Percentiles rank a stretch among this genome's conserved stretches.
Evolutionary conservation across 768 basidiomycete genomes (phyloP).

Genomic region (Suillus occidentalis): DNA sequence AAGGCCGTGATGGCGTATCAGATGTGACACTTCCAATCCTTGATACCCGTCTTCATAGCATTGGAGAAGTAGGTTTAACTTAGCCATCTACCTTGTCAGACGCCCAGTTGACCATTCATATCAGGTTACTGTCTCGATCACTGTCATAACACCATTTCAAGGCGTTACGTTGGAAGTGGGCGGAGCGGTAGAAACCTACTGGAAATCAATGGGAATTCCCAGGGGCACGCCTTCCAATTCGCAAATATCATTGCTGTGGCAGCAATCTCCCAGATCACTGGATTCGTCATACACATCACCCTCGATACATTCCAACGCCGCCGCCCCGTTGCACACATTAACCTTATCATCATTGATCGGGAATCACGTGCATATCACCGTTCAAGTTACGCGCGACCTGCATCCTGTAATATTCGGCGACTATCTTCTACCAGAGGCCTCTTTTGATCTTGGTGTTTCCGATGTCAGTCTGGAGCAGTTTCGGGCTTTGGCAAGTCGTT

Average conservation of each 20-base stretch:
- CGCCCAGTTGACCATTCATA: conserved; percentile 12
- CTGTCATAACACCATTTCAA: conserved; percentile 84
- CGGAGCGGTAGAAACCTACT: conserved; percentile 95
- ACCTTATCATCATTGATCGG: conserved; percentile 90
- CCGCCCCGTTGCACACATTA: conserved; percentile 53
- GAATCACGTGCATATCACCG: conserved; percentile 79
- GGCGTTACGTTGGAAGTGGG: conserved; percentile 93
- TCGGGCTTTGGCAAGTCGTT: conserved; percentile 54
- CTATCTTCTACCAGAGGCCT: conserved; percentile 72
- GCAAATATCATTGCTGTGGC: conserved; percentile 39
- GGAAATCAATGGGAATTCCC: conserved; percentile 71
- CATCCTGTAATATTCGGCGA: conserved; percentile 84
- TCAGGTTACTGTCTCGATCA: conserved; percentile 86
- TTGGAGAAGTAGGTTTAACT: conserved; percentile 73
- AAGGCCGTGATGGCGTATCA: conserved; percentile 50
- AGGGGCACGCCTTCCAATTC: conserved; percentile 29
- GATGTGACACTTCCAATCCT: conserved; percentile 73
- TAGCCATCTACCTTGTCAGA: neutral
- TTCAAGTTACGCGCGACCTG: conserved; percentile 91
- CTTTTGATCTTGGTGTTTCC: conserved; percentile 75
- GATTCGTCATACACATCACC: conserved; percentile 72
- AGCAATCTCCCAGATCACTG: conserved; percentile 32
- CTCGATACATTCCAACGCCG: conserved; percentile 54
- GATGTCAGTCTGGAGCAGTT: conserved; percentile 88
- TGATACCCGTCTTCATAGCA: conserved; percentile 89